phyloP scores from a whole-genome alignment of 1,284 basidiomycete genomes.

The Ceratorhiza oryzae-sativae region DNA sequence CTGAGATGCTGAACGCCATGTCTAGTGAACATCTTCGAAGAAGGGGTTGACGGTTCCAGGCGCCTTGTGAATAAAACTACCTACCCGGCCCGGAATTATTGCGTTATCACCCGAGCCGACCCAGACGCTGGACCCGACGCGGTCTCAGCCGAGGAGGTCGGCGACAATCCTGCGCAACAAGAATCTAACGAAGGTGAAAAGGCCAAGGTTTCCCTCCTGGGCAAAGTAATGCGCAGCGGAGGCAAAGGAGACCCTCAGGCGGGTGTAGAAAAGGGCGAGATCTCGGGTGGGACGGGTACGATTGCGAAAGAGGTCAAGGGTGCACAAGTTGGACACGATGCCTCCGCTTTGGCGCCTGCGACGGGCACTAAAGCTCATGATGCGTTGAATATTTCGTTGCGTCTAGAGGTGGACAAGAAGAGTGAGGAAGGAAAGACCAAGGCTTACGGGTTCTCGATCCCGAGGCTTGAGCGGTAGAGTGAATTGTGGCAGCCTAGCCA shows the following conservation, averaged over 20 bases:
- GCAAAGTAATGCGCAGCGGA: slow-evolving; percentile 6
- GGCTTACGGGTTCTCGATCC: slow-evolving; percentile 46
- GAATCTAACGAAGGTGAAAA: slow-evolving; percentile 11
- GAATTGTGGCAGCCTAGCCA: no score
- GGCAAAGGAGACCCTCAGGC: not conserved
- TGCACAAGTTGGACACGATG: slow-evolving; percentile 41
- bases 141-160: slow-evolving; percentile 22
- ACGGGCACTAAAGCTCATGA: slow-evolving; percentile 44
- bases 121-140: slow-evolving; percentile 37
- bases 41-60: slow-evolving; percentile 42
- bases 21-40: slow-evolving; percentile 35
- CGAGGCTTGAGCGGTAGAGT: slow-evolving; percentile 43
- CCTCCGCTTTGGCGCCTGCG: slow-evolving; percentile 43
- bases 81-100: slow-evolving; percentile 45
- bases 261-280: slow-evolving; percentile 38
- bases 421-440: slow-evolving; percentile 45
- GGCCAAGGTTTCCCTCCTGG: slow-evolving; percentile 22
- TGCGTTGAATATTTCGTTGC: slow-evolving; percentile 45
- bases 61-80: slow-evolving; percentile 40
- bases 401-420: slow-evolving; percentile 45
- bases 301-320: slow-evolving; percentile 44
- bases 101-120: slow-evolving; percentile 46
- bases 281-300: slow-evolving; percentile 40
- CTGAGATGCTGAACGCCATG: not conserved
- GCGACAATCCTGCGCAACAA: slow-evolving; percentile 27